A percentile compares a stretch with the other conserved stretches of the same genome.
phyloP scores from a whole-genome alignment of 1,139 yeast genomes.

The Meyerozyma sp. region DNA sequence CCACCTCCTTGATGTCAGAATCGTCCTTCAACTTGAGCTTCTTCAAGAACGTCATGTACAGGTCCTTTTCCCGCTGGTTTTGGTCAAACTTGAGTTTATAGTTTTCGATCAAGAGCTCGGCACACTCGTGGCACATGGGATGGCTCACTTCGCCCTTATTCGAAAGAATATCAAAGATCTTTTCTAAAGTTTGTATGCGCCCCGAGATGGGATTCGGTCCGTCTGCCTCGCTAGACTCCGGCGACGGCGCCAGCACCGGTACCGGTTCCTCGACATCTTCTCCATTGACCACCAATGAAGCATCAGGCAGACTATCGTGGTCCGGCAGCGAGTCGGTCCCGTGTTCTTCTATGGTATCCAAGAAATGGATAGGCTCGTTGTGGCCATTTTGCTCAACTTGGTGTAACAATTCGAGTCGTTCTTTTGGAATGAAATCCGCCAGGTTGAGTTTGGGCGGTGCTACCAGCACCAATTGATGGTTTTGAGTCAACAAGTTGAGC shows the following conservation, averaged over 20 bases:
- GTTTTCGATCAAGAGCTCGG: constrained; percentile 59
- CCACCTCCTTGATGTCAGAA: constrained; percentile 10
- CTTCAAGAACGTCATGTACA: constrained; percentile 66
- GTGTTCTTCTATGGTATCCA: constrained; percentile 10
- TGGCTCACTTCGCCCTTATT: constrained; percentile 73
- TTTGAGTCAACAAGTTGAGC: constrained; percentile 23
- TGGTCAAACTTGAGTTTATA: constrained; percentile 70
- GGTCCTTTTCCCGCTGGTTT: constrained; percentile 71
- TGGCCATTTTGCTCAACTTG: constrained; percentile 10
- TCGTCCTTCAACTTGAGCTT: constrained; percentile 44
- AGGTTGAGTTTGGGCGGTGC: constrained; percentile 16
- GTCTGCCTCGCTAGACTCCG: constrained; percentile 1
- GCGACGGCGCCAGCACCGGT: constrained; percentile 8
- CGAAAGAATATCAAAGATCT: constrained; percentile 50
- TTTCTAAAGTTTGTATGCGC: constrained; percentile 55
- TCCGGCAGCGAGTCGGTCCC: constrained; percentile 14
- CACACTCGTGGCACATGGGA: constrained; percentile 88
- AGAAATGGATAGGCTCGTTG: constrained; percentile 13
- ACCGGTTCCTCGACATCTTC: constrained; percentile 14
- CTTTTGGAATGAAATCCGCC: constrained; percentile 26
- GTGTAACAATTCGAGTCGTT: constrained; percentile 24
- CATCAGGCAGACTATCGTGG: constrained; percentile 7
- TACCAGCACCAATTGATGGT: constrained; percentile 2
- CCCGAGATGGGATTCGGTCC: constrained; percentile 19
- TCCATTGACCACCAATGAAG: constrained; percentile 7